Evolutionary conservation across 2,329 filamentous ascomycete species (phyloP), one percentile per base, ranked within the genome.

Genomic region (Venturia carpophila): DNA sequence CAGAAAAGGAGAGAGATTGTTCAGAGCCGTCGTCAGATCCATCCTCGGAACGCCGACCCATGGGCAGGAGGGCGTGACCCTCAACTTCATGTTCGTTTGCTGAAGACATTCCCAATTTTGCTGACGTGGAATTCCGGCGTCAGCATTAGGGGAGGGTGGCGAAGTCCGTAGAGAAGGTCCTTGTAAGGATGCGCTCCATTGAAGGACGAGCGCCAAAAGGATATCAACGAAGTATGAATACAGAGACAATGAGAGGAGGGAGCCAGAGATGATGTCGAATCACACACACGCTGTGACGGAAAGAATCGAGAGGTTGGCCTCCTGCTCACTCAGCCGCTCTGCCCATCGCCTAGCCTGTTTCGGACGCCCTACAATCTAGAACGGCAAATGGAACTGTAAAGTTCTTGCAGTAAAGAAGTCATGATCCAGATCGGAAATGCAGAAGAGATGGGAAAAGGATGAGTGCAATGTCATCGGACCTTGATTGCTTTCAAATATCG

Each of bases 61-160:
- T 61, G 10, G 60, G 60, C 21, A 61, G 15, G 37, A 61, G 60
- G 43, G 60, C 60, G 30, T 61, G 60, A 17, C 60, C 42, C 39
- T 61, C 60, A 5, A 61, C 39, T 42, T 45, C 39, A 13, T 42
- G 37, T 5, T 58, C 30, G 3, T 58, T 21, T 19, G 52, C 30
- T 1, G 52, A 58, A 58, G 52, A 58, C 52, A 58, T 58, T 52
- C 47, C 1, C 11, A 52, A 15, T 13, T 24, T 52, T 27, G 47
- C 7, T 27, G 21, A 27, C 15, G 13, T 52, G 10, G 21, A 37
- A 21, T n/a, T 17, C n/a, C 19, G 5, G 27, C 52, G 52, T 58
- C 27, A 58, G 52, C 52, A 58, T 58, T 15, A 58, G 52, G 52
- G 27, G 52, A n/a, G 24, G 30, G 52, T 58, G 52, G 52, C 52